phyloP scores from a whole-genome alignment of 441 rosid species.

The Jatropha multifida region DNA sequence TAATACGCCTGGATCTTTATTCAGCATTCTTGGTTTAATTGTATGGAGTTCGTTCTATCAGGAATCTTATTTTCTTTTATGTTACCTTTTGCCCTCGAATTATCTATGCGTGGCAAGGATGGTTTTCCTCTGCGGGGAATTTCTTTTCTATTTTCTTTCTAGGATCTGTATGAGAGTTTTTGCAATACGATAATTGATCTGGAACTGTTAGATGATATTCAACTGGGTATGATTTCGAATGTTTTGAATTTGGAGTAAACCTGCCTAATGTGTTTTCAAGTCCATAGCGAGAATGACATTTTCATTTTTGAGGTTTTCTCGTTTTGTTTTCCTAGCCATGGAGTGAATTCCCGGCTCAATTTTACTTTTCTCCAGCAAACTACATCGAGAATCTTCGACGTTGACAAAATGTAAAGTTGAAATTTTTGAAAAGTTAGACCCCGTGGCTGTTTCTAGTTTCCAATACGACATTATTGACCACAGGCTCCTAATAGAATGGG shows the following conservation, averaged over 20 bases:
- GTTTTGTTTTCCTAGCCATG: too few relatives aligned
- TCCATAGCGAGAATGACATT: not conserved
- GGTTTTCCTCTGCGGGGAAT: not conserved
- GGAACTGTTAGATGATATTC: not conserved
- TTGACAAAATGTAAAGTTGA: not conserved
- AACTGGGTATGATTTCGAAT: not conserved
- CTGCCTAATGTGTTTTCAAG: not conserved
- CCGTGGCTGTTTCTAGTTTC: not conserved
- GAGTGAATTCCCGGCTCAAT: too few relatives aligned
- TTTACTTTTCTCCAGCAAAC: not conserved
- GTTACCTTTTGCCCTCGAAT: not conserved
- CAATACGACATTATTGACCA: not conserved
- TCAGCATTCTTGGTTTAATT: slow-evolving; percentile 19
- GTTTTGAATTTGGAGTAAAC: not conserved
- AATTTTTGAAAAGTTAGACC: not conserved
- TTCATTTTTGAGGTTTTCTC: too few relatives aligned
- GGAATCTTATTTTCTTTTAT: not conserved
- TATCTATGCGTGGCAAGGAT: not conserved
- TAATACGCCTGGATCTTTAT: slow-evolving; percentile 34
- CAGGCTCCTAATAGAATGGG: not conserved
- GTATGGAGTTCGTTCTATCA: slow-evolving; percentile 1
- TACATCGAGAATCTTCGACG: not conserved
- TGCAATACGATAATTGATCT: not conserved
- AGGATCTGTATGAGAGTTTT: not conserved
- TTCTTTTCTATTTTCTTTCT: not conserved